Percentiles rank a stretch among this genome's conserved stretches.
Evolutionary conservation across 371 early-diverging fungal genomes (phyloP).

Genomic region (Zopfochytrium polystomum): DNA sequence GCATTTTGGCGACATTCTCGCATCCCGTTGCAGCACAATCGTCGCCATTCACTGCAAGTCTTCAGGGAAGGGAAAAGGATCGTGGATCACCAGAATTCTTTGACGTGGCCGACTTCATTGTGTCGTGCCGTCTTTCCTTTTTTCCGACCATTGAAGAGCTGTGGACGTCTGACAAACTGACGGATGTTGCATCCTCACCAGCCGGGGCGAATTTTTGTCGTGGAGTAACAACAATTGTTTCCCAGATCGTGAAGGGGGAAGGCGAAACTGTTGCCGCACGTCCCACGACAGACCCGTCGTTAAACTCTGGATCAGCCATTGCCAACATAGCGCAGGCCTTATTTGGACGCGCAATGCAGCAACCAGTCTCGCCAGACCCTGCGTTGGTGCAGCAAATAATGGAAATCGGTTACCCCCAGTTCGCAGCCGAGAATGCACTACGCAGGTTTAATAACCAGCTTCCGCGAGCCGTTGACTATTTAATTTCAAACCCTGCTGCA

Average conservation of each 20-base stretch:
- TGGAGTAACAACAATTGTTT: slow-evolving; percentile 54
- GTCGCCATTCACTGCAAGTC: slow-evolving; percentile 59
- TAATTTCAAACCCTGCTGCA: slow-evolving; percentile 73
- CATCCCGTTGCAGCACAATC: slow-evolving; percentile 66
- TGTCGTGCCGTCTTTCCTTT: slow-evolving; percentile 55
- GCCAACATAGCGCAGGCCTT: slow-evolving; percentile 30
- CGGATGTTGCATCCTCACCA: background rate
- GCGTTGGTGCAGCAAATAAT: slow-evolving; percentile 68
- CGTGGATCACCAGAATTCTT: slow-evolving; percentile 57
- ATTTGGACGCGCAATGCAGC: slow-evolving; percentile 25
- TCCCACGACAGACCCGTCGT: slow-evolving; percentile 20
- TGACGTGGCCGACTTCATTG: slow-evolving; percentile 67
- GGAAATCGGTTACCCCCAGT: slow-evolving; percentile 89
- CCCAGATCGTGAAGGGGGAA: slow-evolving; percentile 69
- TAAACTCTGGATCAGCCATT: slow-evolving; percentile 11
- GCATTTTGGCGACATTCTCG: slow-evolving; percentile 57
- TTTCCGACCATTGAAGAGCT: slow-evolving; percentile 52
- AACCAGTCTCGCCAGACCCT: slow-evolving; percentile 50
- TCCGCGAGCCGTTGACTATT: slow-evolving; percentile 82
- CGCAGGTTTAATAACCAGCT: slow-evolving; percentile 76
- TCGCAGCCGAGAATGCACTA: slow-evolving; percentile 77
- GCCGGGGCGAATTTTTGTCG: slow-evolving; percentile 46
- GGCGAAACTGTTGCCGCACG: slow-evolving; percentile 54
- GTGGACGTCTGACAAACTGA: slow-evolving; percentile 46
- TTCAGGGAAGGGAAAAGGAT: slow-evolving; percentile 59